Percentiles rank a stretch among this genome's conserved stretches.
These are phyloP conservation scores for Biscogniauxia sp. DNA, from an alignment of 2,329 filamentous ascomycete genomes.

Conservation along the genomic window DNA sequence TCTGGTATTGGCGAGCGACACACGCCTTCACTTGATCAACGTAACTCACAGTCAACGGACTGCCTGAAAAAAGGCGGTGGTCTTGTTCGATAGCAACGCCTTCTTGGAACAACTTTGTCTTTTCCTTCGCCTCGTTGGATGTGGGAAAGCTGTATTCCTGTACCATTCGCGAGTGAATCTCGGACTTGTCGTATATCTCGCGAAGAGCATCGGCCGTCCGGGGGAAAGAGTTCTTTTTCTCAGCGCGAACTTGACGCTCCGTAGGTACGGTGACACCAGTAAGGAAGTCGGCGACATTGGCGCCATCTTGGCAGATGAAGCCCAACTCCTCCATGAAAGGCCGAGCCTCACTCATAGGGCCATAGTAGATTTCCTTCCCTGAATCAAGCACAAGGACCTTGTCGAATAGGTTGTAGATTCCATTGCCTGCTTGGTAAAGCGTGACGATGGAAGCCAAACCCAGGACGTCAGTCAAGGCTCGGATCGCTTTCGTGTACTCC, in stretches of 20 bases:
- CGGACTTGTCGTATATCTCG: slow-evolving; percentile 46
- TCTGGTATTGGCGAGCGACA: slow-evolving; percentile 24
- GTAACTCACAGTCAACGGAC: not conserved
- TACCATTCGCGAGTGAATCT: slow-evolving; percentile 36
- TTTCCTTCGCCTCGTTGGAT: slow-evolving; percentile 30
- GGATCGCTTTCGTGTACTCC: slow-evolving; percentile 63
- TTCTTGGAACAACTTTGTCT: not conserved
- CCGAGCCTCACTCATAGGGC: slow-evolving; percentile 60
- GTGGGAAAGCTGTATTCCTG: slow-evolving; percentile 38
- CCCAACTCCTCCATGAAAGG: slow-evolving; percentile 70
- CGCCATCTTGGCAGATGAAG: slow-evolving; percentile 67
- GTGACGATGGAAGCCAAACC: slow-evolving; percentile 61
- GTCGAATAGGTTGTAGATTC: slow-evolving; percentile 57
- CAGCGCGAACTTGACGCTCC: slow-evolving; percentile 54
- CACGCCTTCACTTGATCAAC: not conserved
- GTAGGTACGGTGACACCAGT: slow-evolving; percentile 68
- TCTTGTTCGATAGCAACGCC: not conserved
- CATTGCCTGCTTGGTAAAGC: slow-evolving; percentile 61
- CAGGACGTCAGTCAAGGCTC: slow-evolving; percentile 65
- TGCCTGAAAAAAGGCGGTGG: not conserved
- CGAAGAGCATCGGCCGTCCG: slow-evolving; percentile 63
- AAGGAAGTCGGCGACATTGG: slow-evolving; percentile 73
- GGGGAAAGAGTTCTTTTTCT: slow-evolving; percentile 57
- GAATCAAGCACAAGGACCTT: slow-evolving; percentile 67
- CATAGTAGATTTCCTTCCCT: slow-evolving; percentile 72